These are phyloP conservation scores for Cystobasidium slooffiae DNA, from an alignment of 1,284 basidiomycete genomes.

Conservation along the genomic window DNA sequence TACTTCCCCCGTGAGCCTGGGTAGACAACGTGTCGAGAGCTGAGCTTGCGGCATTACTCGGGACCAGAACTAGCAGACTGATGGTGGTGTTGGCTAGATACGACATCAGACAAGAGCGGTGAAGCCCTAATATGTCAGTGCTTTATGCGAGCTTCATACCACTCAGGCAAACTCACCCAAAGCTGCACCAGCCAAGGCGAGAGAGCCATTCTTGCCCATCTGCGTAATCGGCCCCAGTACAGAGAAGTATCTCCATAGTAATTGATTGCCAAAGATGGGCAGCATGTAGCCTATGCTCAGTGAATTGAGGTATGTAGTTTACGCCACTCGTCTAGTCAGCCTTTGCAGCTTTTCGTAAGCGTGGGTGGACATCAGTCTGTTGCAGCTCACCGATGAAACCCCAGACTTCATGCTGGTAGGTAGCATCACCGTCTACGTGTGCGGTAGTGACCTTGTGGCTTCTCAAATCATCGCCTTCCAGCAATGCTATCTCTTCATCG, in stretches of 20 bases:
- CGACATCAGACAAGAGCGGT: not conserved
- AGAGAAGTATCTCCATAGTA: conserved; percentile 28
- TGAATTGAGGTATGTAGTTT: not conserved
- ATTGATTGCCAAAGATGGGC: conserved; percentile 27
- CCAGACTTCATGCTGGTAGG: conserved; percentile 8
- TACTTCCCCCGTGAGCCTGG: conserved; percentile 28
- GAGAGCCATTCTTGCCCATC: conserved; percentile 27
- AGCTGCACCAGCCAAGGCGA: conserved; percentile 25
- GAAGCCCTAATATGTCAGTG: not conserved
- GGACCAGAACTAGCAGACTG: conserved; percentile 15
- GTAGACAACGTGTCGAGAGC: conserved; percentile 36
- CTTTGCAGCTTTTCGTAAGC: not conserved
- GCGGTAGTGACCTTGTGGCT: not conserved
- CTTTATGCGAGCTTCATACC: too few relatives aligned
- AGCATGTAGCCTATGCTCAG: conserved; percentile 3
- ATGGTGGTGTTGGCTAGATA: conserved; percentile 35
- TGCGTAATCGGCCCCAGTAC: conserved; percentile 28
- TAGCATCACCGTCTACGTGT: conserved; percentile 3
- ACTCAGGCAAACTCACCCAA: too few relatives aligned
- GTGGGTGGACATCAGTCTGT: not conserved
- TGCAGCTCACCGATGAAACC: conserved; percentile 7
- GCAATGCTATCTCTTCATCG: conserved; percentile 15
- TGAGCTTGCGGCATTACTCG: conserved; percentile 11
- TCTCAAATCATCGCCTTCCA: not conserved
- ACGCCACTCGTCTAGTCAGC: not conserved